A percentile compares a stretch with the other conserved stretches of the same genome.
Conservation (phyloP, 345 rosid species). For the Eucalyptus albens region DNA sequence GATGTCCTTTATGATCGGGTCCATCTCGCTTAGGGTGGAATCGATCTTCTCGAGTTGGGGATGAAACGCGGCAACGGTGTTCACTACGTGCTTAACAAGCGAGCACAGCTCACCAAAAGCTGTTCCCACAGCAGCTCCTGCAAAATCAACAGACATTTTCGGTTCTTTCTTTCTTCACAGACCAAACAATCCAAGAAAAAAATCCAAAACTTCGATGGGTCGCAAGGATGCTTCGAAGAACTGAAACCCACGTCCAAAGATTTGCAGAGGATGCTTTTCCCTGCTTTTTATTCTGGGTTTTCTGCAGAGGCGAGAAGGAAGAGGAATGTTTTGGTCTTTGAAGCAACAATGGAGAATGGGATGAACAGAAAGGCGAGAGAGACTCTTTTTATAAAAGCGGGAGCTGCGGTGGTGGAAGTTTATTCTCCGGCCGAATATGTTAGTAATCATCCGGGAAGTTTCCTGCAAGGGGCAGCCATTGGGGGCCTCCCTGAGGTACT, state of each 20-base stretch:
- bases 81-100: fast-evolving
- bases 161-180: not conserved
- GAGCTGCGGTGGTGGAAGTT: not conserved
- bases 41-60: not conserved
- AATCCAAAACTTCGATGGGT: not conserved
- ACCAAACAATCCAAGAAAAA: not conserved
- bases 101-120: not conserved
- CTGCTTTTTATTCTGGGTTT: not conserved
- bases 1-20: not conserved
- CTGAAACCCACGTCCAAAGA: not conserved
- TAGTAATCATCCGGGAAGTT: not conserved
- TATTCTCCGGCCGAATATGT: not conserved
- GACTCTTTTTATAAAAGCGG: not conserved
- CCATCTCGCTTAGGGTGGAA: not conserved
- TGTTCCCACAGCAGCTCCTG: not conserved
- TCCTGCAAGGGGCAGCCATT: not conserved
- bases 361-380: not conserved
- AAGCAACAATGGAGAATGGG: not conserved
- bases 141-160: not conserved
- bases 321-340: not conserved
- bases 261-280: not conserved
- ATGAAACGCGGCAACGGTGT: not conserved
- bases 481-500: not conserved
- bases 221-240: not conserved
- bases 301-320: not conserved